A percentile compares a stretch with the other conserved stretches of the same genome.
phyloP scores from a whole-genome alignment of 352 stramenopile species.

The Ophiocytium majus region DNA sequence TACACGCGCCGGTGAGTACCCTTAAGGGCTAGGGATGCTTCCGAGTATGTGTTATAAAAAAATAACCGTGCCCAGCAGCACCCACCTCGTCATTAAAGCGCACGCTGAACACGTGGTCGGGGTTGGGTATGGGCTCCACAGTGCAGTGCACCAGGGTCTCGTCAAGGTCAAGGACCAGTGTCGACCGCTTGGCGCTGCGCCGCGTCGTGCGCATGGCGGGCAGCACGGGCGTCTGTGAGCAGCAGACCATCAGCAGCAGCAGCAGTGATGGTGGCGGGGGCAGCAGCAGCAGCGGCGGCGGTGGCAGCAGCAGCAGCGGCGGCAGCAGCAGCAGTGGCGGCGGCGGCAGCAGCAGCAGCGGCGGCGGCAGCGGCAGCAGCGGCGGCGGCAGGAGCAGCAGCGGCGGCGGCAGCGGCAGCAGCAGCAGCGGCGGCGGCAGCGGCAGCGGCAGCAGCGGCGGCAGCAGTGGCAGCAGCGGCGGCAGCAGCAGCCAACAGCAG shows the following conservation, averaged over 20 bases:
- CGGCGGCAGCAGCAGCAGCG: not conserved
- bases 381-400: not conserved
- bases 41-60: no score
- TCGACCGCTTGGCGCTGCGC: slow-evolving; percentile 59
- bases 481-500: no score
- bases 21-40: no score
- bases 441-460: no score
- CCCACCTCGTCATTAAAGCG: slow-evolving; percentile 80
- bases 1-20: no score
- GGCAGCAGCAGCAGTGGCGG: not conserved
- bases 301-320: not conserved
- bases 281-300: not conserved
- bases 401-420: no score
- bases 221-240: slow-evolving; percentile 25
- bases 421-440: no score
- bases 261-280: not conserved
- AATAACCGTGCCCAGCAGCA: no score
- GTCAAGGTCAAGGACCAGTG: slow-evolving; percentile 93
- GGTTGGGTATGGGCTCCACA: slow-evolving; percentile 86
- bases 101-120: slow-evolving; percentile 92
- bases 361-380: not conserved
- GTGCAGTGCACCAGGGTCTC: slow-evolving; percentile 99
- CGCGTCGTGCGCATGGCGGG: slow-evolving; percentile 44
- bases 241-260: not conserved
- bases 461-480: no score